Base-by-base conservation (phyloP, 2,329 filamentous ascomycete genomes). In the Talaromyces sp. region DNA sequence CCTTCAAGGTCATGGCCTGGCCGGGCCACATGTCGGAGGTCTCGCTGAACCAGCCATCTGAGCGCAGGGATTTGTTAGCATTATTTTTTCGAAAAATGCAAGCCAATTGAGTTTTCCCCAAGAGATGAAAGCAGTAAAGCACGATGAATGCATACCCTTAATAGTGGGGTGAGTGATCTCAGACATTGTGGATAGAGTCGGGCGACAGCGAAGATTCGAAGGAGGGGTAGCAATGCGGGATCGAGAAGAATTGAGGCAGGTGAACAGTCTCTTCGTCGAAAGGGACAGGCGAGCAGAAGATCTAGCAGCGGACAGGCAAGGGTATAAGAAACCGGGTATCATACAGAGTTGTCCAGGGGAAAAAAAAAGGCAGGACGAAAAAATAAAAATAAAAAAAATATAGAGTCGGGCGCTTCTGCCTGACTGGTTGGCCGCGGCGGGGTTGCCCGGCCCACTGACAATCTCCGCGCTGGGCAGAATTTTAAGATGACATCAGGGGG, bases 21-120 rank as follows among this genome's bases (percentile, higher is more conserved):
- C 94, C 91, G 65, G 94, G 93, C 94, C 94, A 99, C 93, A 99
- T 97, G 75, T 94, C 83, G 70, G 90, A 96, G 81, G 96, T 92
- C 83, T 99, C 94, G 79, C 92, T 90, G 89, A 99, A 99, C 94
- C 94, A 99, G 82, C 93, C 94, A 96, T 97, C 94, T 96, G n/a
- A 21, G 31, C 27, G 21, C 19, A 10, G 19, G 12, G 21, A 46
- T 1, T 19, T 12, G 35, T 35, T 50, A 29, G n/a, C n/a, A 50
- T n/a, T 54, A 8, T 32, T 54, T n/a, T n/a, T 5, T n/a, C 11
- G 27, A 2, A 32, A 12, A 1, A 17, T 10, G 21, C 21, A 32
- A 52, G 6, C 29, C 14, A 10, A 55, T n/a, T 17, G 32, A 1
- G 2, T 21, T 17, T 41, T 10, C 9, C 21, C 27, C 21, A 55